Evolutionary conservation across 2,329 filamentous ascomycete species (phyloP).

Genomic region (Coniochaeta sp.): DNA sequence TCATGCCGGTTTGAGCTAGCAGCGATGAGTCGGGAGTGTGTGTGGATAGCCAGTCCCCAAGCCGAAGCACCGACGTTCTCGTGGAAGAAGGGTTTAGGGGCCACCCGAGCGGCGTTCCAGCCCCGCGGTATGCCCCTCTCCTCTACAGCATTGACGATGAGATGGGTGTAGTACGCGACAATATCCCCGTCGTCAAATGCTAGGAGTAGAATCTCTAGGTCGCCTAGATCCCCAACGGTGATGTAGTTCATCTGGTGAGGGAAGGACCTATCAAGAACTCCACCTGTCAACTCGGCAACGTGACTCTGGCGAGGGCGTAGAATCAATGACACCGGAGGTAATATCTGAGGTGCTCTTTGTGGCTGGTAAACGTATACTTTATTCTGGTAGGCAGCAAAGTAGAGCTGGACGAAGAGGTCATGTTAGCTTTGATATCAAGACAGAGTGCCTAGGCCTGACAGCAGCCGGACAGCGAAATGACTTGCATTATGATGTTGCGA

Average conservation of each 20-base stretch:
- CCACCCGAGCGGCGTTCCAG: conserved; percentile 1
- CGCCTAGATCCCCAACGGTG: conserved; percentile 59
- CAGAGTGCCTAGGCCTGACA: not conserved
- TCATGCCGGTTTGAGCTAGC: conserved; percentile 67
- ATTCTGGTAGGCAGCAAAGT: conserved; percentile 51
- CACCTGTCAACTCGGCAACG: conserved; percentile 32
- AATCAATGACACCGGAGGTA: conserved; percentile 43
- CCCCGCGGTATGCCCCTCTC: conserved; percentile 8
- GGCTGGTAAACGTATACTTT: conserved; percentile 50
- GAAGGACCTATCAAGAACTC: conserved; percentile 41
- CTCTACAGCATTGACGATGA: conserved; percentile 35
- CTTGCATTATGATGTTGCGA: conserved; percentile 50
- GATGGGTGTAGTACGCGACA: conserved; percentile 58
- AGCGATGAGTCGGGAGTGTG: conserved; percentile 74
- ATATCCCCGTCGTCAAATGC: conserved; percentile 72
- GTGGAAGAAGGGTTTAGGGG: conserved; percentile 52
- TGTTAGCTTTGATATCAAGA: not conserved
- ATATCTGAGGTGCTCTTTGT: conserved; percentile 37
- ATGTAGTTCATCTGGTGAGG: conserved; percentile 64
- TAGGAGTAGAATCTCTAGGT: conserved; percentile 60
- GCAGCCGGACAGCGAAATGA: not conserved
- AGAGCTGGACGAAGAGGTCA: conserved; percentile 35
- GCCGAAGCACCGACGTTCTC: conserved; percentile 71
- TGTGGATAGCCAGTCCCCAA: conserved; percentile 84
- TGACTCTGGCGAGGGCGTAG: conserved; percentile 35